These are phyloP conservation scores for Rhodotorula taiwanensis DNA, from an alignment of 768 basidiomycete species.

Conservation along the genomic window DNA sequence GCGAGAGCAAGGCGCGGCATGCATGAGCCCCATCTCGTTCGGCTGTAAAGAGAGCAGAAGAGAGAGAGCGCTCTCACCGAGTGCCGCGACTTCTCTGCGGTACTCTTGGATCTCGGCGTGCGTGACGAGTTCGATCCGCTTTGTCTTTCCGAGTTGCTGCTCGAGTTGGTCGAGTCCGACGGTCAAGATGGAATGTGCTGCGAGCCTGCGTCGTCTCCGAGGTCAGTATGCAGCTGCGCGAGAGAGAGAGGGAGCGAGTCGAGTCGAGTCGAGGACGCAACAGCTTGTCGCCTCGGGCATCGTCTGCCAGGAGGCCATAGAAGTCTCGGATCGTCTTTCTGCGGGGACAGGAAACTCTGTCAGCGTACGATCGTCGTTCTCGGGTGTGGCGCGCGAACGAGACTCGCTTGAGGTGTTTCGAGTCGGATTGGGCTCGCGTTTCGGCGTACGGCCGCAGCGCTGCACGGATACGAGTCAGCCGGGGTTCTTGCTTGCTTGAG, in stretches of 20 bases:
- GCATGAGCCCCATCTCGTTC: not conserved
- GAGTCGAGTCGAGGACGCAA: not conserved
- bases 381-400: not conserved
- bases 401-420: constrained; percentile 14
- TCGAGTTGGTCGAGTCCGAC: constrained; percentile 18
- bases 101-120: constrained; percentile 14
- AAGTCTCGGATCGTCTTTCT: constrained; percentile 25
- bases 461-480: not conserved
- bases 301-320: constrained; percentile 10
- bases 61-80: not conserved
- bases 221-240: too few species aligned
- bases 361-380: not conserved
- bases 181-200: constrained; percentile 11
- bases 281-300: constrained; percentile 3
- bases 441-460: constrained; percentile 12
- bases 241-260: too few species aligned
- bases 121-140: constrained; percentile 1
- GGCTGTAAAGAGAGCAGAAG: not conserved
- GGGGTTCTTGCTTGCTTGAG: too few species aligned
- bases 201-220: constrained; percentile 2
- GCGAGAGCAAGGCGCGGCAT: too few species aligned
- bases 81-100: not conserved
- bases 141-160: constrained; percentile 6
- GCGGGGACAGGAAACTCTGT: not conserved
- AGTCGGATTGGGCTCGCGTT: constrained; percentile 16